These are phyloP conservation scores for Phytophthora pini DNA, from an alignment of 352 stramenopile genomes.

Conservation along the genomic window DNA sequence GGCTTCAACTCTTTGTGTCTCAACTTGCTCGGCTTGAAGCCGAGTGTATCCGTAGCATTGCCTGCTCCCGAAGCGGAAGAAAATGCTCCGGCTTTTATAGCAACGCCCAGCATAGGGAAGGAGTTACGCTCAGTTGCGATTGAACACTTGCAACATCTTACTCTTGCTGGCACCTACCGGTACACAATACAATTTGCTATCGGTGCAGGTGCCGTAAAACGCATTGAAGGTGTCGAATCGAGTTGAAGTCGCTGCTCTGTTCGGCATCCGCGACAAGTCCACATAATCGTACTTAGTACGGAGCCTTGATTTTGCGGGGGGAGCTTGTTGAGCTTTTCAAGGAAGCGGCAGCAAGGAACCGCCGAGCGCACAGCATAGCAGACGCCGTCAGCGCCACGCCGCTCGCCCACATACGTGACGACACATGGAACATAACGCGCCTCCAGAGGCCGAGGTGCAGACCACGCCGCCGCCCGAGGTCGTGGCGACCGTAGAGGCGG, in stretches of 20 bases:
- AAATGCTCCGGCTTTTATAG: not conserved
- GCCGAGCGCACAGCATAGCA: not conserved
- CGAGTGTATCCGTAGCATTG: not conserved
- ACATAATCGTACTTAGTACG: slow-evolving; percentile 35
- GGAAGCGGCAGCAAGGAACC: slow-evolving; percentile 12
- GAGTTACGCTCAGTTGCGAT: not conserved
- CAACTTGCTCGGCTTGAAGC: not conserved
- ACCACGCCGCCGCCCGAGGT: not conserved
- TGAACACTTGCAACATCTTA: not conserved
- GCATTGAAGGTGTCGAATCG: too few relatives aligned
- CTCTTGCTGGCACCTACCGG: not conserved
- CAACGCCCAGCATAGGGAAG: not conserved
- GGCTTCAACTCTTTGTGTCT: slow-evolving; percentile 26
- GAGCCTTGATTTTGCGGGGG: slow-evolving; percentile 21
- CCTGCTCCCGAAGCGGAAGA: too few relatives aligned
- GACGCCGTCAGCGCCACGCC: not conserved
- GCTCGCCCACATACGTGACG: slow-evolving; percentile 1
- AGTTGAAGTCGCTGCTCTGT: slow-evolving; percentile 18
- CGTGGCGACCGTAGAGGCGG: not conserved
- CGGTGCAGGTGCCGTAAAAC: too few relatives aligned
- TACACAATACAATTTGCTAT: too few relatives aligned
- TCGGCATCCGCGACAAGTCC: slow-evolving; percentile 21
- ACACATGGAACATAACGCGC: slow-evolving; percentile 33
- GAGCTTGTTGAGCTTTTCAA: slow-evolving; percentile 35
- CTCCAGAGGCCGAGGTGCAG: slow-evolving; percentile 15